Evolutionary conservation across 768 basidiomycete genomes (phyloP).

Genomic region (Kwoniella newhampshirensis): DNA sequence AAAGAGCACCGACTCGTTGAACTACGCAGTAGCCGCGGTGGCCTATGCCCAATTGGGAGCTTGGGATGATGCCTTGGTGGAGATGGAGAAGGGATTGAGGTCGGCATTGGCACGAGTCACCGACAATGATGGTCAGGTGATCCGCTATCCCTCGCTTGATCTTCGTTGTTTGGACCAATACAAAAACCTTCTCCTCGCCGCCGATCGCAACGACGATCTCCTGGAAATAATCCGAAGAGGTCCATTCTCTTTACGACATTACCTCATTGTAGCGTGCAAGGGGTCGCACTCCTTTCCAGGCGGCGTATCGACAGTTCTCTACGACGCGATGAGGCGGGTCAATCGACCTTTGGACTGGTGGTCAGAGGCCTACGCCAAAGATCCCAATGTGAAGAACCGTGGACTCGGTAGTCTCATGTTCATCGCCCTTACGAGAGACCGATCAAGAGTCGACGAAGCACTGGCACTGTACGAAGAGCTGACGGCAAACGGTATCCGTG

Average conservation of each 20-base stretch:
- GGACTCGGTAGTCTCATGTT: slow-evolving; percentile 15
- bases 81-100: slow-evolving; percentile 8
- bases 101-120: slow-evolving; percentile 4
- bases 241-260: neutral
- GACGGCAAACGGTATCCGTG: slow-evolving; percentile 1
- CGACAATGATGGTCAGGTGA: neutral
- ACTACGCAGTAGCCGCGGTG: slow-evolving; percentile 8
- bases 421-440: slow-evolving; percentile 10
- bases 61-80: slow-evolving; percentile 5
- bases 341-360: slow-evolving; percentile 13
- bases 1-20: neutral
- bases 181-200: neutral
- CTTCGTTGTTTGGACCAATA: slow-evolving; percentile 9
- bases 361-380: slow-evolving; percentile 1
- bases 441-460: slow-evolving; percentile 1
- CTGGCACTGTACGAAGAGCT: slow-evolving; percentile 15
- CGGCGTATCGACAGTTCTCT: slow-evolving; percentile 2
- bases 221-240: slow-evolving; percentile 10
- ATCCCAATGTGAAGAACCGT: neutral
- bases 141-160: slow-evolving; percentile 12
- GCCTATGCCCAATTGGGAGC: slow-evolving; percentile 4
- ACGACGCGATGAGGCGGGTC: slow-evolving; percentile 4
- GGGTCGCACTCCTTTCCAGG: neutral
- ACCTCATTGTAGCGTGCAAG: slow-evolving; percentile 6
- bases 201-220: slow-evolving; percentile 8